phyloP scores from a whole-genome alignment of 2,329 filamentous ascomycete genomes.

The Helotiales sp. region DNA sequence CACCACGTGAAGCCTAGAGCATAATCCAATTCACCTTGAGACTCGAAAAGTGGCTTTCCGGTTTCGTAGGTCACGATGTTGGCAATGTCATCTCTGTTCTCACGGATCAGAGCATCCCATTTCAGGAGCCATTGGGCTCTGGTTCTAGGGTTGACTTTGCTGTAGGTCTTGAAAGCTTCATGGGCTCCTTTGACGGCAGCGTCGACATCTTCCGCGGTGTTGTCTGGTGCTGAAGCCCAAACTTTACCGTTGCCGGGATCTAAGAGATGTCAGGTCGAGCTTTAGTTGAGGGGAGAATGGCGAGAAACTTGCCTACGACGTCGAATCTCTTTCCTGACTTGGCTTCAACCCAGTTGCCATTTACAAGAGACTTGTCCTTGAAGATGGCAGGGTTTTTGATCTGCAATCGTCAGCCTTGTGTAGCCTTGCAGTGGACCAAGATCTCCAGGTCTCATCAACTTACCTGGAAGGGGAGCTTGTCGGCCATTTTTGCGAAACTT shows the following conservation, averaged over 20 bases:
- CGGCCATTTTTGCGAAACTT: slow-evolving; percentile 7
- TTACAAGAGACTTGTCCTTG: slow-evolving; percentile 57
- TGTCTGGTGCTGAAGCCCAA: slow-evolving; percentile 50
- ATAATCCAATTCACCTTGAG: slow-evolving; percentile 59
- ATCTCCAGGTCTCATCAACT: background rate
- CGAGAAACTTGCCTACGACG: slow-evolving; percentile 51
- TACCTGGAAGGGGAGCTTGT: slow-evolving; percentile 22
- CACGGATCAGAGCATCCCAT: slow-evolving; percentile 68
- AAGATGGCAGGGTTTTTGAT: slow-evolving; percentile 60
- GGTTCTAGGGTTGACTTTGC: slow-evolving; percentile 62
- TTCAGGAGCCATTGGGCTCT: slow-evolving; percentile 67
- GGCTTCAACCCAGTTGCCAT: slow-evolving; percentile 60
- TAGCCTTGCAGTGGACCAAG: background rate
- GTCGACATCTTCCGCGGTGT: slow-evolving; percentile 62
- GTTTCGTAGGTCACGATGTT: slow-evolving; percentile 65
- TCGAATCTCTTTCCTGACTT: slow-evolving; percentile 63
- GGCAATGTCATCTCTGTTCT: slow-evolving; percentile 65
- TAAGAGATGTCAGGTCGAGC: slow-evolving; percentile 37
- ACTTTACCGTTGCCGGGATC: slow-evolving; percentile 52
- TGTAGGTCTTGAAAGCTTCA: slow-evolving; percentile 64
- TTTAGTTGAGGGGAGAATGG: background rate
- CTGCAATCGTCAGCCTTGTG: slow-evolving; percentile 40
- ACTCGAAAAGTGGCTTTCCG: slow-evolving; percentile 57
- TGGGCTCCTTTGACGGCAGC: slow-evolving; percentile 62
- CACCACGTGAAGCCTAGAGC: slow-evolving; percentile 58